phyloP scores from a whole-genome alignment of 176 grass and related monocot genomes.

The Coix lacrymajobi region DNA sequence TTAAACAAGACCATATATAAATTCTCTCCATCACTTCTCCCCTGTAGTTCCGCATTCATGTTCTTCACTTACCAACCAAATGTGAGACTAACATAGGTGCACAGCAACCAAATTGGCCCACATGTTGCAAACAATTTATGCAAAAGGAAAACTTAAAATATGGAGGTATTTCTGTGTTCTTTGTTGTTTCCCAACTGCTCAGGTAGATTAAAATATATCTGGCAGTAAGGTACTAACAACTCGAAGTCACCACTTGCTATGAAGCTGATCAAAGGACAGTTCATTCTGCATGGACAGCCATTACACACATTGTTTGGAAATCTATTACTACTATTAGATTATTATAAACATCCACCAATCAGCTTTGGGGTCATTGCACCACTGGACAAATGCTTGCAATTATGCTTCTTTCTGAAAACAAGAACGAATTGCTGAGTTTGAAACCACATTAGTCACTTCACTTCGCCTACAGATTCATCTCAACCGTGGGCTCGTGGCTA shows the following conservation, averaged over 20 bases:
- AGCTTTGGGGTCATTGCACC: conserved; percentile 14
- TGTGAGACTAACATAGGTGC: background rate
- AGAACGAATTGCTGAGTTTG: background rate
- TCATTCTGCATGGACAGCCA: conserved; percentile 29
- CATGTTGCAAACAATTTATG: background rate
- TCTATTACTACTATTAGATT: background rate
- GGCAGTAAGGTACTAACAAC: conserved; percentile 22
- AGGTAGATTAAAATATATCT: conserved; percentile 5
- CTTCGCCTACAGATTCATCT: background rate
- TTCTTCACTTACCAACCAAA: background rate
- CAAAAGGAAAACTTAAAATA: conserved; percentile 6
- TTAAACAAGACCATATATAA: background rate
- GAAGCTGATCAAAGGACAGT: conserved; percentile 26
- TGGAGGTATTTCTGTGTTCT: background rate
- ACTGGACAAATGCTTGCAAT: conserved; percentile 4
- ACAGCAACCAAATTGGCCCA: background rate
- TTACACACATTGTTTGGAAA: background rate
- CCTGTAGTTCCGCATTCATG: background rate
- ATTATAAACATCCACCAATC: background rate
- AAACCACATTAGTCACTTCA: background rate
- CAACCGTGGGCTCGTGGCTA: background rate
- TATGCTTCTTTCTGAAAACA: background rate
- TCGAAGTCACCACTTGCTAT: conserved; percentile 5
- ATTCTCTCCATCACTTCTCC: background rate
- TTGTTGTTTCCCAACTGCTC: conserved; percentile 18